These are phyloP conservation scores for Tylopilus balloui DNA, from an alignment of 768 basidiomycete species.

Conservation along the genomic window DNA sequence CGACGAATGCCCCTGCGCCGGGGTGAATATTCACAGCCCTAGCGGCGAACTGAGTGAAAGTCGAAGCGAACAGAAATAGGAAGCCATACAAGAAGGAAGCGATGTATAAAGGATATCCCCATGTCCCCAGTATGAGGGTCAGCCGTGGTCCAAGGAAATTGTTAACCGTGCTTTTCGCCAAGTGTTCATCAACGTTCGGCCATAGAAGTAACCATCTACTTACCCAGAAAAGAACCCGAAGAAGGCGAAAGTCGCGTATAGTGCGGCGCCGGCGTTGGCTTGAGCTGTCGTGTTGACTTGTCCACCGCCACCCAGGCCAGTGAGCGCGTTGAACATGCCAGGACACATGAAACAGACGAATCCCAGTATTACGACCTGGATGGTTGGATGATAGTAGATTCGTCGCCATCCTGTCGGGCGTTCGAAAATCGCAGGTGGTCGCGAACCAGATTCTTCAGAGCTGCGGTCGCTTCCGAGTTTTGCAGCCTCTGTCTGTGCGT, in stretches of 20 bases:
- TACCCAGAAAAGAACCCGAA: constrained; percentile 70
- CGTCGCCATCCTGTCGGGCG: constrained; percentile 50
- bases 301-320: constrained; percentile 77
- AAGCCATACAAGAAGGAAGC: constrained; percentile 41
- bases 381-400: constrained; percentile 49
- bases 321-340: constrained; percentile 77
- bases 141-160: constrained; percentile 56
- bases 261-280: constrained; percentile 63
- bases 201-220: constrained; percentile 6
- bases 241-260: constrained; percentile 62
- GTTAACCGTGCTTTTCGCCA: constrained; percentile 55
- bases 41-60: neutral
- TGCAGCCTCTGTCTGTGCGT: constrained; percentile 11
- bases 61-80: neutral
- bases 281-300: constrained; percentile 59
- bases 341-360: constrained; percentile 56
- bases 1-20: constrained; percentile 41
- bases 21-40: constrained; percentile 46
- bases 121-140: constrained; percentile 48
- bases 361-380: constrained; percentile 51
- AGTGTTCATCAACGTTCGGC: neutral
- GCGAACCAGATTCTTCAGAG: constrained; percentile 21
- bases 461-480: constrained; percentile 16
- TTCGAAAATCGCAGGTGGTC: constrained; percentile 33
- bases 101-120: constrained; percentile 50